Evolutionary conservation across 345 rosid species (phyloP), one percentile per base, ranked within the genome.

Genomic region (Jatropha curcas): DNA sequence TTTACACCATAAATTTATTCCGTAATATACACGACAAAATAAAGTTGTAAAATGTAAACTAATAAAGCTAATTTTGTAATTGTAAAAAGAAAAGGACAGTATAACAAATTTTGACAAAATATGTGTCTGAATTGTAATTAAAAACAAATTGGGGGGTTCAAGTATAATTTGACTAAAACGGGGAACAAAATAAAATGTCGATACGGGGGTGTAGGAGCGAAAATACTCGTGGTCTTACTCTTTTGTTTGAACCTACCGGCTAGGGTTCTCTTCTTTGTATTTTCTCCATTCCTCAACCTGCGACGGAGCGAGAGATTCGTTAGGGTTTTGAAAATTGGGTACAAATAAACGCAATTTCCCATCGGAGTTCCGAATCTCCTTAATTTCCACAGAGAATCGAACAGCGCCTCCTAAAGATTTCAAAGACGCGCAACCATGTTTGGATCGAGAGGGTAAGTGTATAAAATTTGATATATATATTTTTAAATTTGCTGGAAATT

Each of bases 361-460:
- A 3, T 14, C 17, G 3, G 37, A 12, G n/a, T 61, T 61, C 22
- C 7, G 8, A 14, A 9, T 22, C 46, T 34, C 7, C 35, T 22
- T 37, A 60, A 59, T 28, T 56, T 25, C 31, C 27, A 24, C 17
- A 9, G 4, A 19, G 57, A 5, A n/a, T 1, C 8, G 2, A 19
- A 52, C 43, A 34, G 25, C n/a, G 22, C 33, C 45, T 19, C 13
- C 45, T 20, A 22, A 39, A 45, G 30, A n/a, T 63, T 63, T 63
- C 51, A 39, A 27, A 65, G 9, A n/a, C 45, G 22, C 53, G 31
- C 20, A 17, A 53, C 31, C 64, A 76, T 76, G 79, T 76, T 70
- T 74, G 79, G 74, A 64, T 56, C 79, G 25, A 70, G 74, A 33
- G 79, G 74, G 79, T 76, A 76, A 25, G 74, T 53, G 30, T 43